Evolutionary conservation across 805 yeast species (phyloP), one percentile per base, ranked within the genome.

Genomic region (Cyberlindnera maritima): DNA sequence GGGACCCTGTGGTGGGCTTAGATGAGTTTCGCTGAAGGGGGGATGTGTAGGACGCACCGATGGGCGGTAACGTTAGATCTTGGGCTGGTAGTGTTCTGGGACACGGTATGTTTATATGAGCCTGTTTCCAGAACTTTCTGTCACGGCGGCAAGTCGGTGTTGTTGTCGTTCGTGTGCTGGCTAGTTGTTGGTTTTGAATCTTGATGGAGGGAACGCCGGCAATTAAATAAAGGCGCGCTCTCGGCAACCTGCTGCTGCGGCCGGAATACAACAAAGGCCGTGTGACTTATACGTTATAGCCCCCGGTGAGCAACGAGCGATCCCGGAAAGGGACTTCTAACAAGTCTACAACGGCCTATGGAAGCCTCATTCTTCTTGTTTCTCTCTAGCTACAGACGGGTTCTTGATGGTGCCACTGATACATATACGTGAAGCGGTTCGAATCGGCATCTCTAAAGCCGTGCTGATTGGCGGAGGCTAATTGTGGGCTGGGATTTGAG

Each of bases 231-330:
- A 23, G 29, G 15, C 11, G 36, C 21, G 18, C 20, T 11, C 31
- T 25, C 20, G 37, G 37, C 17, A 6, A n/a, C 37, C n/a, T 4
- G n/a, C 37, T 34, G 37, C 37, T n/a, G 37, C 37, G 37, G 37
- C 25, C 37, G 25, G 37, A 34, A 25, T 19, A 28, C 37, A 34
- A 28, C 37, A 34, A 34, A 34, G 18, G 37, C 37, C 37, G 37
- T 34, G n/a, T 19, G 37, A 19, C 37, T 18, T 6, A 9, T 21
- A 21, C n/a, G n/a, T n/a, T n/a, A 9, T 21, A 21, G 25, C 25
- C 25, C 25, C 25, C 25, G 5, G n/a, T n/a, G n/a, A n/a, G n/a
- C n/a, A n/a, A n/a, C n/a, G n/a, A n/a, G n/a, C n/a, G n/a, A n/a
- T n/a, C n/a, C n/a, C n/a, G n/a, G n/a, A n/a, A n/a, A n/a, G n/a